A percentile compares a stretch with the other conserved stretches of the same genome.
Conservation (phyloP, 306 rosid species). For the Fragaria nilgerrensis region DNA sequence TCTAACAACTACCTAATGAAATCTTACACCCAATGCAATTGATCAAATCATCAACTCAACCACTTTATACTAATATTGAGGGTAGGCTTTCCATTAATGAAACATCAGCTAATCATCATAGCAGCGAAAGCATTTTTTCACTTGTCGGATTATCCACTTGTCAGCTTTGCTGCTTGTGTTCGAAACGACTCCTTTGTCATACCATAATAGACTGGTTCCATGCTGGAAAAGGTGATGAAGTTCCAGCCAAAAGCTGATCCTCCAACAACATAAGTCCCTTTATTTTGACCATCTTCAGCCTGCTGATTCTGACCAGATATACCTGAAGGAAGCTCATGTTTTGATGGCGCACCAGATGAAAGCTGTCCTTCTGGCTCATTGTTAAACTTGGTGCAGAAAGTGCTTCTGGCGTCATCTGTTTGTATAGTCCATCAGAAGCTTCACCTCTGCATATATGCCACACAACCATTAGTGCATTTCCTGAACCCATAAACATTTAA, state of each 20-base stretch:
- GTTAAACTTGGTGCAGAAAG: constrained; percentile 20
- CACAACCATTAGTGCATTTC: constrained; percentile 4
- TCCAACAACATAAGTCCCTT: constrained; percentile 64
- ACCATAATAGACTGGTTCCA: constrained; percentile 64
- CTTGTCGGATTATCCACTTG: neutral
- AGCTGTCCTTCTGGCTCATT: constrained; percentile 31
- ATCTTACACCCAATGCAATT: neutral
- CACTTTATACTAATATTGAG: neutral
- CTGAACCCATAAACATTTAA: neutral
- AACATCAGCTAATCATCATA: neutral
- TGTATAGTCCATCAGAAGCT: constrained; percentile 48
- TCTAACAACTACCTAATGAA: neutral
- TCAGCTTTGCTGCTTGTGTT: constrained; percentile 19
- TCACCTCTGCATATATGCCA: constrained; percentile 59
- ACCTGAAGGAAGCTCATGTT: constrained; percentile 31
- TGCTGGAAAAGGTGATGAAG: constrained; percentile 55
- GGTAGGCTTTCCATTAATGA: neutral
- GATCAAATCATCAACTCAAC: neutral
- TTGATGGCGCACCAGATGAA: constrained; percentile 30
- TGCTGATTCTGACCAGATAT: constrained; percentile 33
- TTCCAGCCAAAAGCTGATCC: constrained; percentile 98
- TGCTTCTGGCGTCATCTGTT: constrained; percentile 34
- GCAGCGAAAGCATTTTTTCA: neutral
- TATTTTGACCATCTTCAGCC: constrained; percentile 39
- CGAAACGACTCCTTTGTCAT: constrained; percentile 66